These are phyloP conservation scores for Wilhelminamyces savonicus DNA, from an alignment of 805 yeast genomes.

Conservation along the genomic window DNA sequence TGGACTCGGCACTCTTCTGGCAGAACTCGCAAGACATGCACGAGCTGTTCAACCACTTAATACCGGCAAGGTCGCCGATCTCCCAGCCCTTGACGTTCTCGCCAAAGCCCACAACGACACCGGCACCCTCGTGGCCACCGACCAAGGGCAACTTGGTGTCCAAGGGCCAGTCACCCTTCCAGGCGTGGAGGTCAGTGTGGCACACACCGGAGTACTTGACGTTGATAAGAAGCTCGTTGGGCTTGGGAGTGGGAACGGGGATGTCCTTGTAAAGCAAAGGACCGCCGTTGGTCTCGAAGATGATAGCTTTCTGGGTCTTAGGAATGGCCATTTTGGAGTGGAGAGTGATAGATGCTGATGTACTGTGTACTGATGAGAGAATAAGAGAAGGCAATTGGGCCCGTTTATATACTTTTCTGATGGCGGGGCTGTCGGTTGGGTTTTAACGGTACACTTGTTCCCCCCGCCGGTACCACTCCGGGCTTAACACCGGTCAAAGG, in stretches of 20 bases:
- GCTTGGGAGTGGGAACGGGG: conserved; percentile 37
- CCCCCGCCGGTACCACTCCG: too few species aligned
- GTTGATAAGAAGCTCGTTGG: conserved; percentile 36
- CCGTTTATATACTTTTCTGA: too few species aligned
- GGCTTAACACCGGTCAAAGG: too few species aligned
- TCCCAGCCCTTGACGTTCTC: conserved; percentile 36
- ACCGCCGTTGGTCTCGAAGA: conserved; percentile 38
- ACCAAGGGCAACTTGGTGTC: conserved; percentile 40
- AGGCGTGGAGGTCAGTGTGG: conserved; percentile 42
- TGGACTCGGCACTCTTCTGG: conserved; percentile 38
- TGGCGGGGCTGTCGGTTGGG: too few species aligned
- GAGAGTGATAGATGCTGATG: too few species aligned
- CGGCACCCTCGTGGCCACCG: conserved; percentile 46
- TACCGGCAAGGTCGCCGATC: conserved; percentile 38
- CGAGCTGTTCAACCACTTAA: conserved; percentile 43
- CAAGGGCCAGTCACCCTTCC: conserved; percentile 45
- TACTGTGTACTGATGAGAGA: too few species aligned
- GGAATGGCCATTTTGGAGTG: conserved; percentile 19
- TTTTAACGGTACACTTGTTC: too few species aligned
- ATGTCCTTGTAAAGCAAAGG: conserved; percentile 32
- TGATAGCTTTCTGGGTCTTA: conserved; percentile 36
- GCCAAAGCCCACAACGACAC: conserved; percentile 39
- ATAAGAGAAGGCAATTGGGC: too few species aligned
- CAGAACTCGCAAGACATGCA: conserved; percentile 39
- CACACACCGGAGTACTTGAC: conserved; percentile 42